These are phyloP conservation scores for Hemileccinum rubropunctum DNA, from an alignment of 768 basidiomycete species.

Conservation along the genomic window DNA sequence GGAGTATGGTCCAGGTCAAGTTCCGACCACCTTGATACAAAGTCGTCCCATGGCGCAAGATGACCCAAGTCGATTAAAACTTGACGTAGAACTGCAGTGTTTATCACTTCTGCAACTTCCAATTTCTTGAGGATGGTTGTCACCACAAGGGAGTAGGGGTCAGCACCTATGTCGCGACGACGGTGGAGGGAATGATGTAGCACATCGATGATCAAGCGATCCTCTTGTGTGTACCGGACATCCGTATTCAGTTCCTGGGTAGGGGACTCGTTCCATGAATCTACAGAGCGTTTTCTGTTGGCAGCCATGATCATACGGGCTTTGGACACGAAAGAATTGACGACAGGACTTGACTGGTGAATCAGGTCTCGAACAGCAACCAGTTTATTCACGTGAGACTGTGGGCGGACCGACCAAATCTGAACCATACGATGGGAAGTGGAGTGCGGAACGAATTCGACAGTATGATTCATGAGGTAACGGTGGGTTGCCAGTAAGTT, in stretches of 20 bases:
- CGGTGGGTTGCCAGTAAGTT: conserved; percentile 57
- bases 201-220: conserved; percentile 57
- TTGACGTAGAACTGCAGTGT: conserved; percentile 35
- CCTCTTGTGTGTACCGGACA: conserved; percentile 47
- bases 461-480: conserved; percentile 53
- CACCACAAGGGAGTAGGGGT: conserved; percentile 56
- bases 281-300: conserved; percentile 28
- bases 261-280: conserved; percentile 32
- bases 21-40: conserved; percentile 39
- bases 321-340: conserved; percentile 51
- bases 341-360: conserved; percentile 34
- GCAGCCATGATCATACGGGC: conserved; percentile 41
- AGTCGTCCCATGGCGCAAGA: conserved; percentile 79
- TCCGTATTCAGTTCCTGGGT: conserved; percentile 26
- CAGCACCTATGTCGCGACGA: conserved; percentile 48
- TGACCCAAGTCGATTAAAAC: conserved; percentile 71
- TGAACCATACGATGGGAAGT: conserved; percentile 46
- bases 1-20: conserved; percentile 27
- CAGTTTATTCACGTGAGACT: conserved; percentile 51
- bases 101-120: conserved; percentile 33
- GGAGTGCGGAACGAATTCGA: conserved; percentile 51
- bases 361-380: conserved; percentile 48
- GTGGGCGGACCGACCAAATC: conserved; percentile 63
- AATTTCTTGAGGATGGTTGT: conserved; percentile 60
- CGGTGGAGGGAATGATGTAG: conserved; percentile 52